Percentiles rank a stretch among this genome's conserved stretches.
Conservation (phyloP, 2,329 filamentous ascomycete genomes). For the Neonectria neomacrospora region DNA sequence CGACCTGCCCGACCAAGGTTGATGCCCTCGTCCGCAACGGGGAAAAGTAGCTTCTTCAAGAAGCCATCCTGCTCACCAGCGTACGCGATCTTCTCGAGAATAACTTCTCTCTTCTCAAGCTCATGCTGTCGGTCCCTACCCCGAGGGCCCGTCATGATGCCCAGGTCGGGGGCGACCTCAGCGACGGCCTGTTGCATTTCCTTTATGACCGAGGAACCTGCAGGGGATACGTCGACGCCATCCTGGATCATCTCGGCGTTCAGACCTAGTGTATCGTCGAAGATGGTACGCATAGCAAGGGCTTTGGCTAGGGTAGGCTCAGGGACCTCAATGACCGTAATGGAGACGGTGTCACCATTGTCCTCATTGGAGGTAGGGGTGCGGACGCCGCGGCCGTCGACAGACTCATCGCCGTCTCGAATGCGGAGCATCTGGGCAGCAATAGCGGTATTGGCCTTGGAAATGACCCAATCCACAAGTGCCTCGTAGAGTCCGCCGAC, state of each 20-base stretch:
- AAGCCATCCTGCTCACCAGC: slow-evolving; percentile 86
- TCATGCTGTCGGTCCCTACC: slow-evolving; percentile 80
- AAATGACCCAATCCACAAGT: slow-evolving; percentile 92
- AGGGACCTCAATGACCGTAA: slow-evolving; percentile 89
- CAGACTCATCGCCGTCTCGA: slow-evolving; percentile 73
- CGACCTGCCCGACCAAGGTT: slow-evolving; percentile 81
- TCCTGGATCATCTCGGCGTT: slow-evolving; percentile 98
- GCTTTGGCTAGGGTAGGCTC: slow-evolving; percentile 85
- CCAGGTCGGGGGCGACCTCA: slow-evolving; percentile 81
- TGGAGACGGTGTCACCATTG: slow-evolving; percentile 83
- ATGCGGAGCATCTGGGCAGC: slow-evolving; percentile 76
- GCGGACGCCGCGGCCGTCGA: slow-evolving; percentile 68
- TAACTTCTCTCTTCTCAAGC: slow-evolving; percentile 81
- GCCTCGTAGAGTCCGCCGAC: slow-evolving; percentile 92
- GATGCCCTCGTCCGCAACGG: slow-evolving; percentile 80
- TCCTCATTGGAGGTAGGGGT: slow-evolving; percentile 78
- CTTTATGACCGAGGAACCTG: slow-evolving; percentile 83
- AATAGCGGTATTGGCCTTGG: slow-evolving; percentile 88
- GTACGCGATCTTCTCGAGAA: slow-evolving; percentile 87
- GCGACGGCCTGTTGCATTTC: slow-evolving; percentile 88
- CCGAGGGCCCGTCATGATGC: slow-evolving; percentile 74
- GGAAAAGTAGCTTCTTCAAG: slow-evolving; percentile 83
- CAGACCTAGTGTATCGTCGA: slow-evolving; percentile 92
- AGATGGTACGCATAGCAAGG: slow-evolving; percentile 87
- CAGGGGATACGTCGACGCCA: slow-evolving; percentile 78